Evolutionary conservation across 2,329 filamentous ascomycete species (phyloP).

Genomic region (Hirsutella thompsonii): DNA sequence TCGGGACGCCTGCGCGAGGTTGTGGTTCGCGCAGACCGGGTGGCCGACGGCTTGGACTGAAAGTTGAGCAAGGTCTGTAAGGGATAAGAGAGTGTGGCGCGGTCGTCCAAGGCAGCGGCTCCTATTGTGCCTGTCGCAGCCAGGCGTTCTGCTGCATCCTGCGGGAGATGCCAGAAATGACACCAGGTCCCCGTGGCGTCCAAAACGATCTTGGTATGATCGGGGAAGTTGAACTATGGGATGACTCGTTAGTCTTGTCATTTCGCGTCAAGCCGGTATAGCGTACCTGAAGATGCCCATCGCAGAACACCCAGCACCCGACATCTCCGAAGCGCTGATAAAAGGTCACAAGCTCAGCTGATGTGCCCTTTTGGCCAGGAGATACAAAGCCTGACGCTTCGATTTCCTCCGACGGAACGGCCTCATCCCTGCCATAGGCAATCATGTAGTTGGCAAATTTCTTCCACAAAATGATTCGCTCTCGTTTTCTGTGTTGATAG

Average conservation of each 20-base stretch:
- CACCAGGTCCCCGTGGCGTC: conserved; percentile 63
- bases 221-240: conserved; percentile 70
- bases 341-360: conserved; percentile 56
- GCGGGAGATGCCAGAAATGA: conserved; percentile 64
- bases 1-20: conserved; percentile 43
- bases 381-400: conserved; percentile 24
- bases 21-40: conserved; percentile 28
- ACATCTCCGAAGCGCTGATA: conserved; percentile 74
- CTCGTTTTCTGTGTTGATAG: conserved; percentile 52
- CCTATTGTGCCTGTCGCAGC: conserved; percentile 52
- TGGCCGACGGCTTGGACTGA: conserved; percentile 29
- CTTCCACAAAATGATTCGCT: conserved; percentile 56
- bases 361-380: conserved; percentile 21
- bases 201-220: conserved; percentile 75
- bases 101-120: conserved; percentile 56
- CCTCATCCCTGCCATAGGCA: conserved; percentile 60
- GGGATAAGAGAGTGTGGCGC: conserved; percentile 59
- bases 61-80: conserved; percentile 64
- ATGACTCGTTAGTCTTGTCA: neutral
- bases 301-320: conserved; percentile 68
- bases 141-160: conserved; percentile 56
- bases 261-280: neutral
- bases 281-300: conserved; percentile 62
- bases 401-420: conserved; percentile 32
- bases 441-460: conserved; percentile 67